Evolutionary conservation across 2,329 filamentous ascomycete genomes (phyloP).

Genomic region (Fusarium anguioides): DNA sequence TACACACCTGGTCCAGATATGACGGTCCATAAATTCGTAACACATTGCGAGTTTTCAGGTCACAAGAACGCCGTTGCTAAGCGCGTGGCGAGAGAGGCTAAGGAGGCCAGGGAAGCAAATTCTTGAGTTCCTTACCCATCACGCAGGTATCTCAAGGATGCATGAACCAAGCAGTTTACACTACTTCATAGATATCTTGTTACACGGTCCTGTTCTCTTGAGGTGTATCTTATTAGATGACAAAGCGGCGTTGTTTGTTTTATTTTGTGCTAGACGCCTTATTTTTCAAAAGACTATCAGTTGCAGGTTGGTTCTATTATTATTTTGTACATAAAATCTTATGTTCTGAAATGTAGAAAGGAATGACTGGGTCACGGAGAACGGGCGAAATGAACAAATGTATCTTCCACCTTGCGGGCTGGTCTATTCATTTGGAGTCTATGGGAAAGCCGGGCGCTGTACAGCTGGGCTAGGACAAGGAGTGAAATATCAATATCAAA

Average conservation of each 20-base stretch:
- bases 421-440: conserved; percentile 32
- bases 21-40: conserved; percentile 90
- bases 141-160: neutral
- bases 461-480: conserved; percentile 34
- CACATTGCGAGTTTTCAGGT: conserved; percentile 86
- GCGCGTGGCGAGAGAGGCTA: conserved; percentile 46
- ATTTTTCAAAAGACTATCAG: conserved; percentile 26
- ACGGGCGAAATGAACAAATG: conserved; percentile 9
- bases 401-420: conserved; percentile 8
- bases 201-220: neutral
- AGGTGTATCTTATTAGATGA: conserved; percentile 29
- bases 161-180: neutral
- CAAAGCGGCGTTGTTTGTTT: conserved; percentile 25
- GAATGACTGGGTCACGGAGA: conserved; percentile 16
- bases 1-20: conserved; percentile 90
- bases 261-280: conserved; percentile 9
- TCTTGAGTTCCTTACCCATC: neutral
- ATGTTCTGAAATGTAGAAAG: conserved; percentile 12
- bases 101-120: conserved; percentile 36
- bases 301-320: conserved; percentile 9
- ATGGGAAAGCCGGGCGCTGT: conserved; percentile 31
- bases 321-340: conserved; percentile 28
- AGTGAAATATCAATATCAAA: conserved; percentile 26
- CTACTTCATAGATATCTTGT: neutral
- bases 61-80: conserved; percentile 76